Evolutionary conservation across 2,329 filamentous ascomycete genomes (phyloP).

Genomic region (Emergomyces pasteurianus): DNA sequence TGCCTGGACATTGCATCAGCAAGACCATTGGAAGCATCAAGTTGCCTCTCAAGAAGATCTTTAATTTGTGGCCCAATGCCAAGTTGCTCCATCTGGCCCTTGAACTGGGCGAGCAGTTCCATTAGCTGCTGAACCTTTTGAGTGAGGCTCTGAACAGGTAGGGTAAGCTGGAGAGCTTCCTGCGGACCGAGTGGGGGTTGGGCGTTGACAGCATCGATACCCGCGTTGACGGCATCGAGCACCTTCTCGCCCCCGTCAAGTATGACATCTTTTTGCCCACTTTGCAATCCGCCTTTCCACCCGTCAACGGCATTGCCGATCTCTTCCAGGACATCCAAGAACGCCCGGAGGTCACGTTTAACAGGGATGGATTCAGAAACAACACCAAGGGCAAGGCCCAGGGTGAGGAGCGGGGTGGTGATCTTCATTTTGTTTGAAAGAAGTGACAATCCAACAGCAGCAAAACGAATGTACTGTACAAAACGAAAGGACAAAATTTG

Average conservation of each 20-base stretch:
- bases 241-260: constrained; percentile 16
- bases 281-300: too few relatives aligned
- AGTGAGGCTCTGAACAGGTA: constrained; percentile 18
- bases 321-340: neutral
- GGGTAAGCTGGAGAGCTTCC: constrained; percentile 19
- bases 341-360: constrained; percentile 7
- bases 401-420: constrained; percentile 5
- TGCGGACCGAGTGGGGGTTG: constrained; percentile 13
- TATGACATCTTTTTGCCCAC: too few relatives aligned
- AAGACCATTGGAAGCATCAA: constrained; percentile 17
- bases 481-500: constrained; percentile 4
- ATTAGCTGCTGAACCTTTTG: constrained; percentile 15
- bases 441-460: neutral
- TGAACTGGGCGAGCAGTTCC: too few relatives aligned
- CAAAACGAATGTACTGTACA: neutral
- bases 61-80: too few relatives aligned
- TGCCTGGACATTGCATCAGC: too few relatives aligned
- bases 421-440: constrained; percentile 10
- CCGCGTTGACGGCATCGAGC: constrained; percentile 17
- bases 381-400: constrained; percentile 9
- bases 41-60: too few relatives aligned
- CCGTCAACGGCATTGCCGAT: constrained; percentile 14
- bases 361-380: constrained; percentile 2
- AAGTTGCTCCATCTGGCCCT: too few relatives aligned
- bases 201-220: constrained; percentile 15